Evolutionary conservation across 2,329 filamentous ascomycete genomes (phyloP).

Genomic region (Aphanoascus verrucosus): DNA sequence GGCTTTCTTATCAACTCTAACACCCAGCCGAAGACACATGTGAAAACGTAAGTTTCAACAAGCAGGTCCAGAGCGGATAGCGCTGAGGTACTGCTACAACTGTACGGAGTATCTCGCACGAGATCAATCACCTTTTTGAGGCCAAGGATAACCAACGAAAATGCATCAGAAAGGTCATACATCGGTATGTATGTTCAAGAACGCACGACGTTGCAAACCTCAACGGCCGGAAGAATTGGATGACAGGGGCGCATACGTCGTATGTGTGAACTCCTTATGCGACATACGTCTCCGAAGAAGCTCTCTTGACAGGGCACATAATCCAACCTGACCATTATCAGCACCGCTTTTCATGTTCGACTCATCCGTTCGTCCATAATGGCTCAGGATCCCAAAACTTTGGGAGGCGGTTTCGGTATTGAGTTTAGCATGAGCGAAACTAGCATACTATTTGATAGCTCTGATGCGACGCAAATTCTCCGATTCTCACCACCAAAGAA

Average conservation of each 20-base stretch:
- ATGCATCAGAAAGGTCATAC: too few relatives aligned
- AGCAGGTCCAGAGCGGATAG: not conserved
- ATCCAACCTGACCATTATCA: too few relatives aligned
- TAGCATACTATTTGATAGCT: not conserved
- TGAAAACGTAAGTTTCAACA: constrained; percentile 4
- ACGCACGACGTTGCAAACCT: constrained; percentile 4
- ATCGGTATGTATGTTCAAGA: too few relatives aligned
- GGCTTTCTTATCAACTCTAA: not conserved
- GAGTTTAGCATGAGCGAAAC: not conserved
- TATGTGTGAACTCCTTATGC: not conserved
- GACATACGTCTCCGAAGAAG: too few relatives aligned
- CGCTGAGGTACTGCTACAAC: too few relatives aligned
- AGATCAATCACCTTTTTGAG: not conserved
- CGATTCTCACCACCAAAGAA: not conserved
- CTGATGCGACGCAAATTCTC: constrained; percentile 8
- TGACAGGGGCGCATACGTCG: not conserved
- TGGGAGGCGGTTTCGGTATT: not conserved
- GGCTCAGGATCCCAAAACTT: not conserved
- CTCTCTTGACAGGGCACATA: too few relatives aligned
- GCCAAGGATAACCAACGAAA: too few relatives aligned
- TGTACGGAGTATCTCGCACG: not conserved
- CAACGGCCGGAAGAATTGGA: not conserved
- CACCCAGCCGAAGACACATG: constrained; percentile 2
- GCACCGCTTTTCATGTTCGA: not conserved
- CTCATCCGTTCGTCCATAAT: not conserved